Percentiles rank a stretch among this genome's conserved stretches.
phyloP scores from a whole-genome alignment of 345 rosid genomes.

The Hypericum androsaemum region DNA sequence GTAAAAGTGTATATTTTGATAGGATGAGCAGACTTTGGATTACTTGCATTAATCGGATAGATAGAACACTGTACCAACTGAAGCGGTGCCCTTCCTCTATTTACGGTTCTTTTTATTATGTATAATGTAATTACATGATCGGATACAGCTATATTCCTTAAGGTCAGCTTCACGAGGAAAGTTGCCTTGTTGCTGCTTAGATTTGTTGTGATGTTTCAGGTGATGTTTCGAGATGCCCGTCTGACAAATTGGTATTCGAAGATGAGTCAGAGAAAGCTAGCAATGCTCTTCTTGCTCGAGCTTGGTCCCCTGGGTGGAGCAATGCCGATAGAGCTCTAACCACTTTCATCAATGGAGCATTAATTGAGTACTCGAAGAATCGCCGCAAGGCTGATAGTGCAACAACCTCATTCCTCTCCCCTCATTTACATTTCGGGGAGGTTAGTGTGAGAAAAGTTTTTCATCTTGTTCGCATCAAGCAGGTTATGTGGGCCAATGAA shows the following conservation, averaged over 20 bases:
- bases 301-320: conserved; percentile 99
- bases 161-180: too few relatives aligned
- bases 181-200: neutral
- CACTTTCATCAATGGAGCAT: conserved; percentile 74
- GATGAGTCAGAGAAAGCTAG: conserved; percentile 92
- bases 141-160: too few relatives aligned
- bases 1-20: too few relatives aligned
- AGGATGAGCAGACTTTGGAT: too few relatives aligned
- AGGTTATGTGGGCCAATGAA: conserved; percentile 90
- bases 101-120: too few relatives aligned
- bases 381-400: conserved; percentile 95
- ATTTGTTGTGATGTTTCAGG: conserved; percentile 36
- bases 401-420: conserved; percentile 92
- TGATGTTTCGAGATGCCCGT: conserved; percentile 57
- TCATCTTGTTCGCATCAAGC: conserved; percentile 86
- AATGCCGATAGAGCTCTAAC: conserved; percentile 83
- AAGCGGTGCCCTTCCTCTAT: too few relatives aligned
- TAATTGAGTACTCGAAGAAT: conserved; percentile 78
- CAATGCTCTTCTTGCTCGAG: conserved; percentile 93
- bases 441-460: conserved; percentile 92
- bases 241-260: conserved; percentile 65
- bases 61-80: too few relatives aligned
- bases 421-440: conserved; percentile 96
- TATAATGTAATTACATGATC: too few relatives aligned
- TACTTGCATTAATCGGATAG: too few relatives aligned